Percentiles rank a stretch among this genome's conserved stretches.
Conservation (phyloP, 306 rosid species). For the Nissolia schottii region DNA sequence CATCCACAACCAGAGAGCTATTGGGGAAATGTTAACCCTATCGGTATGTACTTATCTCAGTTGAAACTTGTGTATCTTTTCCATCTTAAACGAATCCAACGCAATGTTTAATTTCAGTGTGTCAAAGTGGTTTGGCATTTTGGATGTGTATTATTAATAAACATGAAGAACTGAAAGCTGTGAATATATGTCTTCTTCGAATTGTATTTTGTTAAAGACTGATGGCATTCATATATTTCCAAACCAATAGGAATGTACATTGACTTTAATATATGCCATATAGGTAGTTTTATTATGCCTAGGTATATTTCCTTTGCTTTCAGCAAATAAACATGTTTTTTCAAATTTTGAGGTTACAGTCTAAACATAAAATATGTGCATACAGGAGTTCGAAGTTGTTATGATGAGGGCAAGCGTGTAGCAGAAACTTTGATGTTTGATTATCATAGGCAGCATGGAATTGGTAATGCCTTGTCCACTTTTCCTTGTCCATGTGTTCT, state of each 20-base stretch:
- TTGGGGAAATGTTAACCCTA: constrained; percentile 98
- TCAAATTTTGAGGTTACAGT: background rate
- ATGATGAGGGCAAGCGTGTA: constrained; percentile 97
- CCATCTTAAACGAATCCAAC: background rate
- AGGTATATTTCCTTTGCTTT: background rate
- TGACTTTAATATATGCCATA: background rate
- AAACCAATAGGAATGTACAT: background rate
- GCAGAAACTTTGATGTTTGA: constrained; percentile 98
- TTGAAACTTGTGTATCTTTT: background rate
- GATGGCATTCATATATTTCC: background rate
- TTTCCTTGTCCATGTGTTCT: background rate
- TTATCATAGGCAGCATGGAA: constrained; percentile 93
- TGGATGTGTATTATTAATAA: background rate
- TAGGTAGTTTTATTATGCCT: background rate
- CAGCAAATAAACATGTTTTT: background rate
- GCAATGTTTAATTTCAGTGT: background rate
- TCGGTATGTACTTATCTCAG: constrained; percentile 47
- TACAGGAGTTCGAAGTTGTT: constrained; percentile 91
- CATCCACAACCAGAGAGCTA: constrained; percentile 89
- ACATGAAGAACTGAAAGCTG: background rate
- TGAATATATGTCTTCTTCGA: background rate
- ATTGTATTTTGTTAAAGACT: background rate
- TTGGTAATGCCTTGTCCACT: constrained; percentile 42
- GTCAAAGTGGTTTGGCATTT: constrained; percentile 15
- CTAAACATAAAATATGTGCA: constrained; percentile 10